Base-by-base conservation (phyloP, 192 early-diverging fungal genomes). In the Coemansia pectinata region DNA sequence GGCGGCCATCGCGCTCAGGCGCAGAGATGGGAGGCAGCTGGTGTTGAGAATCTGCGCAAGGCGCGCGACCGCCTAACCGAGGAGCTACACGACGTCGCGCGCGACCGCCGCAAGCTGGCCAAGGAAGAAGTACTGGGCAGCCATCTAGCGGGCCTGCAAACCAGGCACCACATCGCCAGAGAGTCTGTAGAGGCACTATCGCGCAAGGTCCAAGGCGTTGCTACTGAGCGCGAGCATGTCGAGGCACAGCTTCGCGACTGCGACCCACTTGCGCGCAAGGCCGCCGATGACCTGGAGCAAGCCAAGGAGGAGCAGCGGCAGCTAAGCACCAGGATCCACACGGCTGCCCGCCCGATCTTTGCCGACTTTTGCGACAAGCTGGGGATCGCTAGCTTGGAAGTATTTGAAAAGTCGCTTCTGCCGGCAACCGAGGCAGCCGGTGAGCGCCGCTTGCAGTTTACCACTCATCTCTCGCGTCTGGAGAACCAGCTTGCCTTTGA, bases 1-100 rank as follows among this genome's bases (percentile, higher is more conserved):
- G 19, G 83, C 79, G 27, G 72, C 48, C 70, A 67, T 66, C 63
- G 75, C 6, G 59, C 67, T 23, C 66, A 84, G 64, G 83, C 87
- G 17, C 84, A 89, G 55, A 76, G 91, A 41, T 98, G 96, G 95
- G 91, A 97, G 55, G 96, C 95, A 23, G 88, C 89, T 19, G 94
- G 94, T 21, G 84, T 98, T 17, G 96, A 97, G 57, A 90, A 77
- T 19, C 71, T 94, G 71, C 86, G 86, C 48, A 88, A 87, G 59
- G 88, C 88, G 4, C 88, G 91, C 34, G 93, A 94, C 48, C 73
- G 83, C 11, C 82, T 95, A 31, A 71, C 90, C 45, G 79, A 83
- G 8, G 90, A 95, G 66, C 71, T 96, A 64, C 87, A 91, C 23
- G 90, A 90, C 4, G 59, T 96, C 25, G 84, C 85, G 50, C 90